Percentiles rank a stretch among this genome's conserved stretches.
phyloP scores from a whole-genome alignment of 495 filamentous ascomycete species.

The Penicillium cinerascens region DNA sequence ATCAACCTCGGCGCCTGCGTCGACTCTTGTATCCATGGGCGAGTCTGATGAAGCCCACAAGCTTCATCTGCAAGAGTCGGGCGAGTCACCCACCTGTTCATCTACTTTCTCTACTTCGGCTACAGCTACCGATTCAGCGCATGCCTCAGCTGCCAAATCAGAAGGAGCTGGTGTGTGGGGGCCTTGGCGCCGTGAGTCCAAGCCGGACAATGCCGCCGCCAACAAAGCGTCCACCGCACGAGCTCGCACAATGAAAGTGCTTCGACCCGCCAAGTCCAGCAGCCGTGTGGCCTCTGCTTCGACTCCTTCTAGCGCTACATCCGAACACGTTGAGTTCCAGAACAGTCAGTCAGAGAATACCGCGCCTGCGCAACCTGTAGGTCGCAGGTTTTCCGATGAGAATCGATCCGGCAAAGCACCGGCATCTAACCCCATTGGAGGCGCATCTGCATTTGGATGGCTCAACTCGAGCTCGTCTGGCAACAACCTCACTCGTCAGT shows the following conservation, averaged over 20 bases:
- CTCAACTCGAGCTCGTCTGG: conserved; percentile 50
- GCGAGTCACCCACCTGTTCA: neutral
- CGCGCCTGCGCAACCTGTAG: conserved; percentile 20
- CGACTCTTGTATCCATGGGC: conserved; percentile 26
- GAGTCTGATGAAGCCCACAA: conserved; percentile 39
- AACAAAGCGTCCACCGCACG: conserved; percentile 41
- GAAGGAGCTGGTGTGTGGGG: conserved; percentile 56
- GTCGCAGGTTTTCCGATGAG: conserved; percentile 24
- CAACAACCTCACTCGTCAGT: conserved; percentile 4
- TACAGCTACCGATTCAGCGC: conserved; percentile 23
- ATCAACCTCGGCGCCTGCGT: conserved; percentile 21
- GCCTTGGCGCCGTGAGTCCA: conserved; percentile 63
- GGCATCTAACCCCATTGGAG: conserved; percentile 75
- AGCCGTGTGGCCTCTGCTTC: conserved; percentile 36
- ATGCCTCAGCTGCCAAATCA: conserved; percentile 36
- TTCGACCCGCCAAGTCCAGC: conserved; percentile 60
- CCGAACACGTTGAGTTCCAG: conserved; percentile 11
- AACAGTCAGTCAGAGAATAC: conserved; percentile 13
- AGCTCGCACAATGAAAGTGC: conserved; percentile 69
- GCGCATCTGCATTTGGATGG: conserved; percentile 96
- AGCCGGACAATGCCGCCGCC: conserved; percentile 39
- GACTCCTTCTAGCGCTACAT: conserved; percentile 31
- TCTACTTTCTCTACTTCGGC: conserved; percentile 4
- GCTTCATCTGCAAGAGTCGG: conserved; percentile 13
- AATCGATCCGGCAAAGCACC: conserved; percentile 21